Evolutionary conservation across 192 early-diverging fungal genomes (phyloP).

Genomic region (Coemansia umbellata): DNA sequence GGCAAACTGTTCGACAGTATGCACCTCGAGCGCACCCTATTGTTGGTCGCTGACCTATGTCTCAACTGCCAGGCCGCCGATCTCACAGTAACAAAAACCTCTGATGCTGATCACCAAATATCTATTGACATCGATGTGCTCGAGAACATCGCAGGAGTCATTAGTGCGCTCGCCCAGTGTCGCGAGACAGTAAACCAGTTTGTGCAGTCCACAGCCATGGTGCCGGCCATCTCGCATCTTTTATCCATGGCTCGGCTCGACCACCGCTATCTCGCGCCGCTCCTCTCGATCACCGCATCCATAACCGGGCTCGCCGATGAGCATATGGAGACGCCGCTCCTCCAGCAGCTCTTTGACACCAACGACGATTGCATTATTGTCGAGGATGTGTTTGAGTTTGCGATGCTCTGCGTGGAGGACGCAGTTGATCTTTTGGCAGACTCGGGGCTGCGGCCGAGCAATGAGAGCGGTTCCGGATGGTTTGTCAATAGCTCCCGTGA

Average conservation of each 20-base stretch:
- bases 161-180: conserved; percentile 5
- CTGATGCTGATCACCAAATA: conserved; percentile 2
- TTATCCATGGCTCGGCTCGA: conserved; percentile 14
- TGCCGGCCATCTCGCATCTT: conserved; percentile 19
- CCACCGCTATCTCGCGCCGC: conserved; percentile 24
- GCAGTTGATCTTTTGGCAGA: conserved; percentile 18
- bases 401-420: conserved; percentile 36
- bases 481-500: conserved; percentile 11
- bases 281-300: conserved; percentile 14
- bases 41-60: conserved; percentile 30
- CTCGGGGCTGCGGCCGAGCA: conserved; percentile 32
- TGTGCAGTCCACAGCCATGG: conserved; percentile 9
- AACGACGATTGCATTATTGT: not conserved
- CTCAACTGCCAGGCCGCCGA: conserved; percentile 25
- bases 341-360: not conserved
- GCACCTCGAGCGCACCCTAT: conserved; percentile 32
- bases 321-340: no score
- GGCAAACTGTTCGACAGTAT: conserved; percentile 36
- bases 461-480: conserved; percentile 42
- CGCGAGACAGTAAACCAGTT: not conserved
- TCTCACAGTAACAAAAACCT: no score
- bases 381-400: conserved; percentile 22
- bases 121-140: conserved; percentile 28
- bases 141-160: conserved; percentile 10
- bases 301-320: not conserved